Evolutionary conservation across 1,284 basidiomycete genomes (phyloP), one percentile per base, ranked within the genome.

Genomic region (Dichomitus squalens): DNA sequence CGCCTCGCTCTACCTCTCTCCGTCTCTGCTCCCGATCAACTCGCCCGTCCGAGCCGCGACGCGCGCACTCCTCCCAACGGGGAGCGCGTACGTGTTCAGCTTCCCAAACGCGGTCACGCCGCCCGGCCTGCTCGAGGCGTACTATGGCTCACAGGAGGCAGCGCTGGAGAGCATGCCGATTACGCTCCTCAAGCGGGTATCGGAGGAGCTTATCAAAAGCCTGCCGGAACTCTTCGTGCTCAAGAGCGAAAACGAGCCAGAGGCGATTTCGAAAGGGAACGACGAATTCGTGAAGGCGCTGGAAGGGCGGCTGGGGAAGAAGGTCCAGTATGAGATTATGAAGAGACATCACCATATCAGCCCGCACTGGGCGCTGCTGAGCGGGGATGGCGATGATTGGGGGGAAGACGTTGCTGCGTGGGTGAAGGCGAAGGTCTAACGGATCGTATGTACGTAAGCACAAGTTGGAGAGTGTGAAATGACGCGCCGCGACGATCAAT

Each of bases 321-420:
- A 66, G 57, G 53, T 74, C 31, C 41, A 66, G 59, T 67, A 66
- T 9, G 69, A 81, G 27, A 63, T 80, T 4, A 80, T 77, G n/a
- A 66, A 70, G 55, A 80, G 79, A 0, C 86, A 89, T 59, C 88
- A 87, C 67, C 87, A 88, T 61, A 73, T 88, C 55, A 88, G 86
- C 59, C 65, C 78, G 12, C 76, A 78, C 50, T 79, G 72, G 72
- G 76, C 78, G 8, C 65, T 87, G 58, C 68, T 73, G 3, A 80
- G 76, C 0, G 85, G 85, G 1, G 67, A 81, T 61, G 86, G 83
- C 9, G 86, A 88, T 66, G 75, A 79, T 38, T 88, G 86, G 86
- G 85, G 76, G 1, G 73, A 80, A 56, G 76, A 82, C 21, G 75
- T 79, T 4, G 70, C 72, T 7, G 68, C 71, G 8, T 88, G 85